phyloP scores from a whole-genome alignment of 768 basidiomycete genomes.

The Lactarius trivialis region DNA sequence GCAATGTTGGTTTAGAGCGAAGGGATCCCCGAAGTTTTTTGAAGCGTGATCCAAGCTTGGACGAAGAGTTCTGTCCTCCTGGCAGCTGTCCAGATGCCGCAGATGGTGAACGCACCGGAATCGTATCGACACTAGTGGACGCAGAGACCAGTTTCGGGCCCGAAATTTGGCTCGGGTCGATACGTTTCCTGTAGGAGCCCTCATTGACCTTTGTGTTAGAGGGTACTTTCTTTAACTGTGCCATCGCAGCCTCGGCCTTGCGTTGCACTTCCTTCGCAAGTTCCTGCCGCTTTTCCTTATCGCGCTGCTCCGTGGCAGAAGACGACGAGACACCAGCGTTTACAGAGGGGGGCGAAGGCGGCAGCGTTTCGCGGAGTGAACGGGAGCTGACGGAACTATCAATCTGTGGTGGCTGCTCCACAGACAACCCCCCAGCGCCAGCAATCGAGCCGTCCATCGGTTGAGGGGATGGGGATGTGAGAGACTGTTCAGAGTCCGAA shows the following conservation, averaged over 20 bases:
- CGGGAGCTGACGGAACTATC: slow-evolving; percentile 35
- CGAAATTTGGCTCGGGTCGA: slow-evolving; percentile 36
- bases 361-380: slow-evolving; percentile 40
- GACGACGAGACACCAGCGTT: background rate
- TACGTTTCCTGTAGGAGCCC: slow-evolving; percentile 27
- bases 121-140: slow-evolving; percentile 34
- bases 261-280: slow-evolving; percentile 20
- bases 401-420: slow-evolving; percentile 42
- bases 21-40: slow-evolving; percentile 65
- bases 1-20: slow-evolving; percentile 43
- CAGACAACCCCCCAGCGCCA: slow-evolving; percentile 48
- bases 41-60: slow-evolving; percentile 67
- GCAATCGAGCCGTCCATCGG: slow-evolving; percentile 6
- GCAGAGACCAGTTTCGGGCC: slow-evolving; percentile 37
- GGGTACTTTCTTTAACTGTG: slow-evolving; percentile 37
- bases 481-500: slow-evolving; percentile 33
- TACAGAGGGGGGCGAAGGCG: slow-evolving; percentile 34
- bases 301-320: background rate
- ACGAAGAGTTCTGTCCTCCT: slow-evolving; percentile 25
- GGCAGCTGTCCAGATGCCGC: slow-evolving; percentile 23
- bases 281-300: slow-evolving; percentile 19
- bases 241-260: slow-evolving; percentile 32
- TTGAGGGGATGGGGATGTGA: slow-evolving; percentile 29
- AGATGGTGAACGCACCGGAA: slow-evolving; percentile 27
- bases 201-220: slow-evolving; percentile 33